Percentiles rank a stretch among this genome's conserved stretches.
These are phyloP conservation scores for Plectranthus barbatus DNA, from an alignment of 257 asterid genomes.

Conservation along the genomic window DNA sequence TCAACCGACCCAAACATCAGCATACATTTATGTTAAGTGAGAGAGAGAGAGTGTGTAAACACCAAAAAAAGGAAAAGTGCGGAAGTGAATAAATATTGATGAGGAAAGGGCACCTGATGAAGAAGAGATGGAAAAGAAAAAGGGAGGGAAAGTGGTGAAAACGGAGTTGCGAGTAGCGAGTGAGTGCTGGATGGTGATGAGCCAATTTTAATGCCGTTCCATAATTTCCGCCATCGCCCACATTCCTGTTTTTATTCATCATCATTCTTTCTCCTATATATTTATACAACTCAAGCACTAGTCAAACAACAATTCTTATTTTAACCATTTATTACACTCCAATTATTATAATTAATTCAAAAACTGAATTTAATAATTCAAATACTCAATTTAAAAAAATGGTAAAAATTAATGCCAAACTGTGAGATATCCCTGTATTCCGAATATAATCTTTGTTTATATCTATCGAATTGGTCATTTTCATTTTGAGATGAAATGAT, in stretches of 20 bases:
- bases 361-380: too few relatives aligned
- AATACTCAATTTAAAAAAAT: too few relatives aligned
- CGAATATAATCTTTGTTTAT: too few relatives aligned
- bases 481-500: too few relatives aligned
- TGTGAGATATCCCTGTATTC: too few relatives aligned
- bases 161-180: constrained; percentile 2
- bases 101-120: neutral
- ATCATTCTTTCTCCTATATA: constrained; percentile 1
- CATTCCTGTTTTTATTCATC: constrained; percentile 9
- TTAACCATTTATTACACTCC: neutral
- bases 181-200: constrained; percentile 20
- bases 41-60: neutral
- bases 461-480: too few relatives aligned
- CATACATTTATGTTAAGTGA: neutral
- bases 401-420: too few relatives aligned
- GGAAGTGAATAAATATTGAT: neutral
- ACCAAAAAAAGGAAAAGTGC: too few relatives aligned
- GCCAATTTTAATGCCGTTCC: constrained; percentile 30
- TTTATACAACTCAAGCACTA: neutral
- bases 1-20: neutral
- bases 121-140: neutral
- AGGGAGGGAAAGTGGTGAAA: neutral
- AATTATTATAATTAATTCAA: too few relatives aligned
- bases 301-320: neutral
- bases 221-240: constrained; percentile 43